Base-by-base conservation (phyloP, 2,329 filamentous ascomycete genomes). In the Epicoccum sorghinum region DNA sequence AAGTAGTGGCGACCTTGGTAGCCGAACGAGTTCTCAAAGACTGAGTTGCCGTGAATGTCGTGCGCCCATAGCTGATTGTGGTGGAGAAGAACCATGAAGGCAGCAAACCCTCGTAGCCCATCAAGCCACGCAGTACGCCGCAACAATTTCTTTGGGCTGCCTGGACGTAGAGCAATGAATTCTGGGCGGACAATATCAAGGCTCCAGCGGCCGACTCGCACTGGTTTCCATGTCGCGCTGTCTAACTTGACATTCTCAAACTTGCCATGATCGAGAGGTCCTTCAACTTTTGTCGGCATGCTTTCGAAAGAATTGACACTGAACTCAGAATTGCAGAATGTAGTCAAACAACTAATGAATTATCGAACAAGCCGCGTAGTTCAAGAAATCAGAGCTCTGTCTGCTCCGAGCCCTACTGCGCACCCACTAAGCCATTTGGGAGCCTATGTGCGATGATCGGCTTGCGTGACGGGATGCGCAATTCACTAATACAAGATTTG, bases 41-140 rank as follows among this genome's bases (percentile, higher is more conserved):
- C 82, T 76, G 41, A 78, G 72, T 57, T 77, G 65, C 62, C 81
- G 80, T 33, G 82, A 79, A 57, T 78, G 18, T 61, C 63, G 38
- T 73, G 70, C 7, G 88, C 7, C 78, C 78, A 74, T 57, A 68
- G 25, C 68, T 71, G 52, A 67, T 75, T 69, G 85, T 86, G 39
- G 47, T 86, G 83, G 60, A 81, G 78, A 69, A 88, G 89, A 12
- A 89, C 87, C 25, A 89, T 68, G 27, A 89, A 78, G 3, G 87
- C 85, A 4, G 86, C 86, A 57, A 89, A 87, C 3, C 87, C 87
- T 65, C 87, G 77, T 12, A 89, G 75, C 12, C 87, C 87, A 61
- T 89, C 87, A 18, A 87, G 78, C 70, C 70, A 74, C 6, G 71
- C 69, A 43, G 71, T 74, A 43, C 56, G 61, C 42, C 69, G 57